These are phyloP conservation scores for Linnemannia schmuckeri DNA, from an alignment of 192 early-diverging fungal species.

Conservation along the genomic window DNA sequence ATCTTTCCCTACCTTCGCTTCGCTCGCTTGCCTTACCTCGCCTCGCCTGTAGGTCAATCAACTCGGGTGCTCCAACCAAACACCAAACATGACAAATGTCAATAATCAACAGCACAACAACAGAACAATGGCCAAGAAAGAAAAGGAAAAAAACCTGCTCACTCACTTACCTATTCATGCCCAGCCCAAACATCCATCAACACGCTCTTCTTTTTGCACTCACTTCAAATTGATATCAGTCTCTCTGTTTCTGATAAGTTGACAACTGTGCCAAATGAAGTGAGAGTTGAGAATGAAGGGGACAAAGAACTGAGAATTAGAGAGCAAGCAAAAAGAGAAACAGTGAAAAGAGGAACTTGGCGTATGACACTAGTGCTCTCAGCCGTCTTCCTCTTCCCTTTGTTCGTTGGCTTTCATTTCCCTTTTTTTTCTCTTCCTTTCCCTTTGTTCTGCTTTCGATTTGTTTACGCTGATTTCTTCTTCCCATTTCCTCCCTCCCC, in stretches of 20 bases:
- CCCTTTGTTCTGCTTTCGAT: too few relatives aligned
- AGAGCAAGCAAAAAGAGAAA: neutral
- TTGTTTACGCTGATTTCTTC: too few relatives aligned
- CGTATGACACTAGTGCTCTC: neutral
- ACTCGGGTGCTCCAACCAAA: neutral
- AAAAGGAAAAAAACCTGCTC: neutral
- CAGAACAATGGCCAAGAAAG: neutral
- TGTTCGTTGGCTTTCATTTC: neutral
- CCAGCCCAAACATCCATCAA: neutral
- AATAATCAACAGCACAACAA: neutral
- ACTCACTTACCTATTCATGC: neutral
- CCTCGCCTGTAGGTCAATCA: neutral
- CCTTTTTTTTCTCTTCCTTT: neutral
- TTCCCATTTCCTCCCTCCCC: too few relatives aligned
- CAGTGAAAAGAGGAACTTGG: neutral
- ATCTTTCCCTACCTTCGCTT: neutral
- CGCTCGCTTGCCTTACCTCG: neutral
- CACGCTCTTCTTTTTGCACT: neutral
- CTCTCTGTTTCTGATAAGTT: neutral
- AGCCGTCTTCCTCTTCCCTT: neutral
- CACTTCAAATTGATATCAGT: neutral
- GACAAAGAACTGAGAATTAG: neutral
- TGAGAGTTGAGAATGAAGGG: neutral
- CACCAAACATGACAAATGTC: too few relatives aligned
- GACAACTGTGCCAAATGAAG: neutral